Base-by-base conservation (phyloP, 1,139 yeast species). In the Candida sp. region DNA sequence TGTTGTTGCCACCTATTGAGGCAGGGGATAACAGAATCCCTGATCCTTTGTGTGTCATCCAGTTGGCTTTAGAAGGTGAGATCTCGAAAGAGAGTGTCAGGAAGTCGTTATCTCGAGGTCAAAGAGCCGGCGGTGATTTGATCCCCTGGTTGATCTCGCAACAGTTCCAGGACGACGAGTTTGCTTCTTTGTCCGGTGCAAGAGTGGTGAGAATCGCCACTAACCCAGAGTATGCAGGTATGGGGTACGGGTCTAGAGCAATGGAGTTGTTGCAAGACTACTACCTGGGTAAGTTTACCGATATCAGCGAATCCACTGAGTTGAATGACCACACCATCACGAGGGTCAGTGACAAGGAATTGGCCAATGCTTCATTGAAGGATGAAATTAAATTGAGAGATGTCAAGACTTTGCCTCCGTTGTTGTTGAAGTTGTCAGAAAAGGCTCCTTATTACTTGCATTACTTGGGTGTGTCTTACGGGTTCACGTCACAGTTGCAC, bases 141-240 rank as follows among this genome's bases (percentile, higher is more conserved):
- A 94, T 94, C 58, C 99, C 99, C 42, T 94, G 99, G 99, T 83
- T 94, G 53, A 83, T 94, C 6, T 89, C 98, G 3, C 99, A 94
- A 70, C 99, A 94, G 72, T 94, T 92, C 73, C 99, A 96, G 73
- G 99, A 94, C 68, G 97, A 93, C 54, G 99, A 94, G 61, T 94
- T 94, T 76, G 99, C 98, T 5, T 85, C 96, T 17, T 78, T 94
- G 58, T 90, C 97, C 50, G 99, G 99, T 58, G 99, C 98, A 11
- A 86, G 99, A 69, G 80, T 94, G 48, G 98, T 96, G 26, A 84
- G 99, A 75, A 94, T 94, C 63, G 99, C 99, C 4, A 93, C 99
- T 3, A 91, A 92, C 68, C 99, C 99, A 5, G 98, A 96, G 60
- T 94, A 93, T 67, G 77, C 93, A 53, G 87, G 96, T 50, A 94